Conservation (phyloP, 768 basidiomycete genomes). For the Saitozyma podzolica region DNA sequence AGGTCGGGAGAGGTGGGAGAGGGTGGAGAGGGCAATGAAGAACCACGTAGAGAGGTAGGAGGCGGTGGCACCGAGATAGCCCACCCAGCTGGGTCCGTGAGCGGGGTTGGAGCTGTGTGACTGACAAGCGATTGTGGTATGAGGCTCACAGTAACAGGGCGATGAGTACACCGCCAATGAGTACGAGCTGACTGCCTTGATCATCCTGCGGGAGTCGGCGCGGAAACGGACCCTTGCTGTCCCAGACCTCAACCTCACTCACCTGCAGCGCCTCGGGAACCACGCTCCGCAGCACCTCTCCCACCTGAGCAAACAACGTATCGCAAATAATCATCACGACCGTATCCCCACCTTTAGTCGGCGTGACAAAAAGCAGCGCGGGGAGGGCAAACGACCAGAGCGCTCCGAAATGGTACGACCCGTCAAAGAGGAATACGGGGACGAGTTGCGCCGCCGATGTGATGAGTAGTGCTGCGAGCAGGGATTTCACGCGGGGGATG, state of each 20-base stretch:
- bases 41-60: conserved; percentile 29
- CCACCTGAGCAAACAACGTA: conserved; percentile 22
- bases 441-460: conserved; percentile 28
- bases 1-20: conserved; percentile 14
- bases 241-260: conserved; percentile 3
- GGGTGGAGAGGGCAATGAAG: conserved; percentile 31
- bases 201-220: conserved; percentile 6
- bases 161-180: conserved; percentile 14
- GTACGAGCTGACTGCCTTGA: conserved; percentile 8
- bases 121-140: neutral
- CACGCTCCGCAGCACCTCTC: conserved; percentile 21
- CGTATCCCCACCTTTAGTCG: conserved; percentile 26
- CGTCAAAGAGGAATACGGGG: conserved; percentile 37
- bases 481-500: conserved; percentile 24
- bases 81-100: conserved; percentile 28
- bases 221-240: no score
- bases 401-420: conserved; percentile 39
- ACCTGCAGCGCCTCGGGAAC: conserved; percentile 25
- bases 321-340: conserved; percentile 34
- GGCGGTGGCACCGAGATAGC: conserved; percentile 32
- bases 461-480: conserved; percentile 26
- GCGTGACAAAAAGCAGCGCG: conserved; percentile 34
- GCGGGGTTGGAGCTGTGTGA: neutral
- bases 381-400: conserved; percentile 43
- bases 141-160: conserved; percentile 22